A percentile compares a stretch with the other conserved stretches of the same genome.
These are phyloP conservation scores for Forsythia suspensa DNA, from an alignment of 257 asterid species.

Conservation along the genomic window DNA sequence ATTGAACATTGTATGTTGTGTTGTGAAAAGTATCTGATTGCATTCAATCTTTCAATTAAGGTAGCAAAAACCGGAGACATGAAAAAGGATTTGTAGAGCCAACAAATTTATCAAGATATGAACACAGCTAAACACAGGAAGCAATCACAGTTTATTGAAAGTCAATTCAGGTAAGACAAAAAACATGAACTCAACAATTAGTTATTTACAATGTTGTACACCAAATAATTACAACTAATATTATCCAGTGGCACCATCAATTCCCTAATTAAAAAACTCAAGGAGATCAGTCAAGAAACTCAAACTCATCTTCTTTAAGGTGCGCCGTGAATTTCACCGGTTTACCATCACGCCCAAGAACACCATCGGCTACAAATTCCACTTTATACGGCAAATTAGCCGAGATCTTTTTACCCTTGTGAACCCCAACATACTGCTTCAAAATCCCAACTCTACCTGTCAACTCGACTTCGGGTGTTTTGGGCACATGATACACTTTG, in stretches of 20 bases:
- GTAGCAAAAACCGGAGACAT: background rate
- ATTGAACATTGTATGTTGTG: too few species aligned
- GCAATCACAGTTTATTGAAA: constrained; percentile 12
- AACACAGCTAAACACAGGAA: background rate
- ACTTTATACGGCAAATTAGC: constrained; percentile 84
- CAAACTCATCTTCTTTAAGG: constrained; percentile 90
- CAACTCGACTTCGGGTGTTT: constrained; percentile 66
- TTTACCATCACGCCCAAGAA: constrained; percentile 58
- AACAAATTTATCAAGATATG: background rate
- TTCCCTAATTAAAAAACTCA: constrained; percentile 14
- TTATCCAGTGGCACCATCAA: constrained; percentile 14
- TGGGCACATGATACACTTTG: constrained; percentile 78
- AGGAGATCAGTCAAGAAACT: constrained; percentile 64
- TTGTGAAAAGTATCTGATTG: background rate
- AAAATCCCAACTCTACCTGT: constrained; percentile 55
- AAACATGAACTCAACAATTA: constrained; percentile 12
- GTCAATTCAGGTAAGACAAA: constrained; percentile 16
- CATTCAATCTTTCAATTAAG: background rate
- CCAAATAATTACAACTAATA: background rate
- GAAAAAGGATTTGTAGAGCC: background rate
- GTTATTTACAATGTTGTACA: constrained; percentile 37
- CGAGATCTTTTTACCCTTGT: constrained; percentile 71
- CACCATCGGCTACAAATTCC: constrained; percentile 57
- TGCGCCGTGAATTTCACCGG: constrained; percentile 73
- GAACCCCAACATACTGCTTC: constrained; percentile 73